Evolutionary conservation across 192 early-diverging fungal genomes (phyloP).

Genomic region (Backusella mclennaniae): DNA sequence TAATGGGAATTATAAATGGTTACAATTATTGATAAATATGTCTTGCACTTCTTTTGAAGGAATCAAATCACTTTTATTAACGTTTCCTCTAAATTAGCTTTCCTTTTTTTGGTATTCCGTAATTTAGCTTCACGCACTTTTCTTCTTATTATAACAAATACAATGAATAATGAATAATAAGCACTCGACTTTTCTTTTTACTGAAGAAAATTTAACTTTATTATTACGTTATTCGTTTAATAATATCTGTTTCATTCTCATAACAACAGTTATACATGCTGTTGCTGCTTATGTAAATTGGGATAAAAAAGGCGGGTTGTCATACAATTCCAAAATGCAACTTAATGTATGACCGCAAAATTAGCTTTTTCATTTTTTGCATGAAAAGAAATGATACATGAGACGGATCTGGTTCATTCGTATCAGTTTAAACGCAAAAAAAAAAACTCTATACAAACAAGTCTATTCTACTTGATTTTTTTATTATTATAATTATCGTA

Average conservation of each 20-base stretch:
- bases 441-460: no score
- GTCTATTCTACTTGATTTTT: not conserved
- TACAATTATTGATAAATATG: not conserved
- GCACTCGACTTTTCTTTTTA: not conserved
- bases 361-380: not conserved
- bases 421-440: not conserved
- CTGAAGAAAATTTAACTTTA: not conserved
- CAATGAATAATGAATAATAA: not conserved
- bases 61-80: not conserved
- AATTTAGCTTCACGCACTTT: not conserved
- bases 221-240: not conserved
- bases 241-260: not conserved
- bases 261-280: not conserved
- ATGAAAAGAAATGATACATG: not conserved
- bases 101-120: constrained; percentile 4
- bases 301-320: not conserved
- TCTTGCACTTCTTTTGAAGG: not conserved
- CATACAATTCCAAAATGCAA: not conserved
- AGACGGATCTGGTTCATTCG: not conserved
- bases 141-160: not conserved
- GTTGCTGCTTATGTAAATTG: not conserved
- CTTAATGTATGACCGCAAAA: not conserved
- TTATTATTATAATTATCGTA: not conserved
- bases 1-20: not conserved
- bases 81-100: not conserved